Base-by-base conservation (phyloP, 805 yeast genomes). In the Sporopachydermia lactativora region DNA sequence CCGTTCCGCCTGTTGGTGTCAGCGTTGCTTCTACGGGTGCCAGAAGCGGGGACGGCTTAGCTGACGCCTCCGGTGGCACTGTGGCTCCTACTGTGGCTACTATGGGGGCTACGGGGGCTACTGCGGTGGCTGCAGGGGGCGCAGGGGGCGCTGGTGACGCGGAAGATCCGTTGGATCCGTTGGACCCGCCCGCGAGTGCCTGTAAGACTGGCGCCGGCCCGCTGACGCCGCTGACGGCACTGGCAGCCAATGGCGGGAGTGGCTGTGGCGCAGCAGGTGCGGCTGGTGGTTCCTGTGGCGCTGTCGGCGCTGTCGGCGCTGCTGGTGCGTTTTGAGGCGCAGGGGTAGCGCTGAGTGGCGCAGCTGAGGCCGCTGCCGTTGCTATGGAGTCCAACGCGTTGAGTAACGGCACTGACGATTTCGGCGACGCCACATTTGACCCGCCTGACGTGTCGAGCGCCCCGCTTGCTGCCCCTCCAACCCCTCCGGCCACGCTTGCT, bases 341-440 rank as follows among this genome's bases (percentile, higher is more conserved):
- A 40, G 46, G 24, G 42, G 46, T 18, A 45, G 53, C 5, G 43
- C 44, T 8, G 45, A 53, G 17, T 44, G 51, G 35, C 42, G 48
- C 19, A 40, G 53, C 34, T 46, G 55, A 6, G 42, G 50, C 18
- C 37, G 47, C 18, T 42, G 49, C 19, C 38, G 41, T 35, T 37
- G 37, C 3, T 36, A 44, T n/a, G 4, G 24, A 15, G 31, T n/a
- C n/a, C n/a, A n/a, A n/a, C n/a, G n/a, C n/a, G n/a, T n/a, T n/a
- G n/a, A n/a, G n/a, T n/a, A n/a, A n/a, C n/a, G n/a, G n/a, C n/a
- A n/a, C n/a, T n/a, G n/a, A n/a, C n/a, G n/a, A n/a, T n/a, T n/a
- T n/a, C n/a, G n/a, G n/a, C n/a, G n/a, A n/a, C n/a, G n/a, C n/a
- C n/a, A n/a, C n/a, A n/a, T n/a, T n/a, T n/a, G n/a, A n/a, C n/a